Percentiles rank a stretch among this genome's conserved stretches.
Evolutionary conservation across 1,139 yeast species (phyloP).

Genomic region (Pneumocystis canis): DNA sequence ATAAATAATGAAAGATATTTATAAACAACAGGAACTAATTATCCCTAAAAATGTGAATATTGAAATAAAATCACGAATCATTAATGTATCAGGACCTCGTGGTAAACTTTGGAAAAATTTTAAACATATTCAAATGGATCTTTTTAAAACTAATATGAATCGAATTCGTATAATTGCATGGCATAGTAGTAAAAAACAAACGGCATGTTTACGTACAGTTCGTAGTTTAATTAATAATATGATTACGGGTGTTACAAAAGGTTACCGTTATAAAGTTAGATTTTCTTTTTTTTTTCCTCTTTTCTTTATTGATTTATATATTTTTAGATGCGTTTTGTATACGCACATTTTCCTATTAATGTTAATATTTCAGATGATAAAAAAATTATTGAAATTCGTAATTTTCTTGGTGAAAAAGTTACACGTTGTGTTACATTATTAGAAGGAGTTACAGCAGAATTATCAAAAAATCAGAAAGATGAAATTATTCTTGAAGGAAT

Average conservation of each 20-base stretch:
- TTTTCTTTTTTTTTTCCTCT: conserved; percentile 85
- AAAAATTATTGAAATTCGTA: conserved; percentile 84
- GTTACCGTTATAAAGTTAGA: conserved; percentile 41
- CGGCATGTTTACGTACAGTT: conserved; percentile 98
- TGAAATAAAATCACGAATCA: conserved; percentile 77
- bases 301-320: not conserved
- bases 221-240: conserved; percentile 87
- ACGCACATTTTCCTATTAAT: conserved; percentile 99
- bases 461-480: conserved; percentile 79
- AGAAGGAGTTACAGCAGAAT: conserved; percentile 81
- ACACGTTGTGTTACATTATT: conserved; percentile 73
- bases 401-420: conserved; percentile 97
- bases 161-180: conserved; percentile 82
- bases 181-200: conserved; percentile 99
- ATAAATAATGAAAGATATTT: conserved; percentile 10
- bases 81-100: conserved; percentile 96
- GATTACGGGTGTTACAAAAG: conserved; percentile 94
- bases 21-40: conserved; percentile 60
- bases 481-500: conserved; percentile 86
- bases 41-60: conserved; percentile 93
- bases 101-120: conserved; percentile 85
- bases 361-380: conserved; percentile 78
- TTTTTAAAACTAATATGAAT: conserved; percentile 55
- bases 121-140: conserved; percentile 90
- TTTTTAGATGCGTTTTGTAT: conserved; percentile 94